Percentiles rank a stretch among this genome's conserved stretches.
Conservation (phyloP, 83 land plant species). For the Picea abies region DNA sequence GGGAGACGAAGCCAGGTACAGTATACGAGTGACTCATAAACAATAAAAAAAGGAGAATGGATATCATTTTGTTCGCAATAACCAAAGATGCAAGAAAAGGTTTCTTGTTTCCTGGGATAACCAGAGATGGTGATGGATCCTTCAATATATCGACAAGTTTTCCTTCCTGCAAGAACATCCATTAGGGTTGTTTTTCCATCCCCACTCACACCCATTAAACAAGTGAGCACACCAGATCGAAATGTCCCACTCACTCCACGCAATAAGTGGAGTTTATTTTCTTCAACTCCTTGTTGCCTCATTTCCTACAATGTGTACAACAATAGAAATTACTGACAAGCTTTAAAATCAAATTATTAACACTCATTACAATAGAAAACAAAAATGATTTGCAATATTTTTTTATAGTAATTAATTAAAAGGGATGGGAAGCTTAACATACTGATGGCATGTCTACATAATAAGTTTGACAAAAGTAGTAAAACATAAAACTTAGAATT, state of each 20-base stretch:
- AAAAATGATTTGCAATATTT: no score
- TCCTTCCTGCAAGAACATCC: slow-evolving; percentile 42
- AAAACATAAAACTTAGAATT: not conserved
- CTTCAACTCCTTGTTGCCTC: not conserved
- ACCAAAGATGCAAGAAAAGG: slow-evolving; percentile 3
- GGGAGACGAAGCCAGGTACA: no score
- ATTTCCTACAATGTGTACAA: slow-evolving; percentile 55
- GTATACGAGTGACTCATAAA: not conserved
- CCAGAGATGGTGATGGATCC: not conserved
- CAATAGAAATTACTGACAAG: slow-evolving; percentile 45
- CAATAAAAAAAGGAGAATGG: not conserved
- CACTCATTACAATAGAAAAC: no score
- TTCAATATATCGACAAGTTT: slow-evolving; percentile 1
- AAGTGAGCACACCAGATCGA: not conserved
- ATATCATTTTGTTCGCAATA: not conserved
- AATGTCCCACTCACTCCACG: not conserved
- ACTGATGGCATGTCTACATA: no score
- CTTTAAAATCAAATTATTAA: not conserved
- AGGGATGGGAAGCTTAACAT: no score
- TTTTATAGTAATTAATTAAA: no score
- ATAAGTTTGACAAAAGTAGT: no score
- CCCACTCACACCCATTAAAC: not conserved
- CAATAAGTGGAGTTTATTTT: not conserved
- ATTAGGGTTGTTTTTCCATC: slow-evolving; percentile 18
- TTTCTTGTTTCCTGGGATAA: not conserved